Conservation (phyloP, 495 filamentous ascomycete species). For the Paragyromitra xinjiangensis region DNA sequence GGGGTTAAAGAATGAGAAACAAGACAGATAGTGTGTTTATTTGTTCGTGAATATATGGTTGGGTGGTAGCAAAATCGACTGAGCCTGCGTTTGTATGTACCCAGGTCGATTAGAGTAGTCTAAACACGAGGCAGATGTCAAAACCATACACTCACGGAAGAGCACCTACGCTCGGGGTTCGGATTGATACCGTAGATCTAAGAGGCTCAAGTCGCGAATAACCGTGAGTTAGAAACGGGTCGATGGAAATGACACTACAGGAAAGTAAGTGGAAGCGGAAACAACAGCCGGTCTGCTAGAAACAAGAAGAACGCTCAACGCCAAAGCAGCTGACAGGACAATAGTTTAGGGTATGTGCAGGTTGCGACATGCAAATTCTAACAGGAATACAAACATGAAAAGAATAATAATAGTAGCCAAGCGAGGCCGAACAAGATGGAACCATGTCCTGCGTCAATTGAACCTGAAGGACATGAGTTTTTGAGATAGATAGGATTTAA, state of each 20-base stretch:
- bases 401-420: constrained; percentile 9
- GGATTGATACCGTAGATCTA: constrained; percentile 30
- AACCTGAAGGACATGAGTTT: neutral
- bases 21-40: neutral
- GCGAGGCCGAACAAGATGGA: constrained; percentile 1
- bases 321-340: constrained; percentile 21
- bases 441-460: constrained; percentile 6
- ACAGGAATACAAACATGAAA: constrained; percentile 36
- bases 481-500: neutral
- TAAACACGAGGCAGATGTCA: constrained; percentile 30
- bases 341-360: constrained; percentile 21
- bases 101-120: neutral
- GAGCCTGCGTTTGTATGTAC: constrained; percentile 40
- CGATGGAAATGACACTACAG: constrained; percentile 31
- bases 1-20: constrained; percentile 7
- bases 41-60: constrained; percentile 10
- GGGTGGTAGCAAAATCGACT: constrained; percentile 32
- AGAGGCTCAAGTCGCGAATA: constrained; percentile 47
- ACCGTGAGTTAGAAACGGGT: constrained; percentile 42
- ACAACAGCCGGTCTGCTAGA: constrained; percentile 11
- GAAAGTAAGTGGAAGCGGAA: constrained; percentile 1
- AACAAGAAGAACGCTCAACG: constrained; percentile 25
- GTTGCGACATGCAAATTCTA: constrained; percentile 34
- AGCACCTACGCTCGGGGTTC: constrained; percentile 15
- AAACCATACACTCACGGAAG: constrained; percentile 27